phyloP scores from a whole-genome alignment of 805 yeast species.

The Cyberlindnera japonica region DNA sequence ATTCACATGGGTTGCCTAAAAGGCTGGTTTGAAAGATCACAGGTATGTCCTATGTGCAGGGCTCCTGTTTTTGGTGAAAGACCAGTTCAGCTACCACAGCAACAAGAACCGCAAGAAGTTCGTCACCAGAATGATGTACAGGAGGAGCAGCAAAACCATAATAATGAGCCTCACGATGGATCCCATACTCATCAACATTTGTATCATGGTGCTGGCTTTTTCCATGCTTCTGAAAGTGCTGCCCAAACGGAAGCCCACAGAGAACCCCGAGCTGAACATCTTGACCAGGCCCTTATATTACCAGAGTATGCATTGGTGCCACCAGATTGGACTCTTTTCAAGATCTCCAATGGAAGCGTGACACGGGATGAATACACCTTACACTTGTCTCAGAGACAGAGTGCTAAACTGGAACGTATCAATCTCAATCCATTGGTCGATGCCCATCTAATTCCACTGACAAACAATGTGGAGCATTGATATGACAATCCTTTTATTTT shows the following conservation, averaged over 20 bases:
- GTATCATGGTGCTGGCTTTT: conserved; percentile 6
- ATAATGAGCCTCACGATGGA: neutral
- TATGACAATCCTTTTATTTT: neutral
- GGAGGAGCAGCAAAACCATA: conserved; percentile 5
- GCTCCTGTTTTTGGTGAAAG: conserved; percentile 50
- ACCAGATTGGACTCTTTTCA: conserved; percentile 28
- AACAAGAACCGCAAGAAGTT: conserved; percentile 4
- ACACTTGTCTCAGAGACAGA: conserved; percentile 10
- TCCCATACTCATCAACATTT: conserved; percentile 1
- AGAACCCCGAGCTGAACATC: neutral
- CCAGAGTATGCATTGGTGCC: conserved; percentile 20
- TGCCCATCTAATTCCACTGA: neutral
- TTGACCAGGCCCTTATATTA: neutral
- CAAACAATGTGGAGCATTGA: neutral
- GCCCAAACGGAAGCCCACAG: neutral
- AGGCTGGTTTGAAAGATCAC: conserved; percentile 90
- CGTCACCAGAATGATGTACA: conserved; percentile 6
- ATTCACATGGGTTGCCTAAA: conserved; percentile 87
- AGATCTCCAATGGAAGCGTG: conserved; percentile 14
- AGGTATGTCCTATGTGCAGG: conserved; percentile 90
- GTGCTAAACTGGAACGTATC: conserved; percentile 14
- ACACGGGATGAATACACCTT: conserved; percentile 14
- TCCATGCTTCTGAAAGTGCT: conserved; percentile 6
- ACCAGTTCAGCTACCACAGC: conserved; percentile 6
- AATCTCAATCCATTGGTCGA: neutral